Percentiles rank a stretch among this genome's conserved stretches.
phyloP scores from a whole-genome alignment of 768 basidiomycete species.

The Tubosaeta brunneosetosa region DNA sequence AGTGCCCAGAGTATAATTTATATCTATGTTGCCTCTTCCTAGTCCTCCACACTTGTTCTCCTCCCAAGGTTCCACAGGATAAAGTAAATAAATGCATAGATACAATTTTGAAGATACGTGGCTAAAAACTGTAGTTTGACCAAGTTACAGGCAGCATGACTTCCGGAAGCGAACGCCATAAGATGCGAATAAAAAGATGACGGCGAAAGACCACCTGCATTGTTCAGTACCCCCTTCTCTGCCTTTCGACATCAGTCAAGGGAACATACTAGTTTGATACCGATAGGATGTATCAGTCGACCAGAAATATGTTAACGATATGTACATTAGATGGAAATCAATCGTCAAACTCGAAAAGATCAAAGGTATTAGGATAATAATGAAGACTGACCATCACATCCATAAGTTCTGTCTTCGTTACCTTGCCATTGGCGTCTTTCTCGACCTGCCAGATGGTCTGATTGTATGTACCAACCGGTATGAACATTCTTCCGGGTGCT shows the following conservation, averaged over 20 bases:
- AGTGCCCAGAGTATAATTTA: background rate
- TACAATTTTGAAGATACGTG: background rate
- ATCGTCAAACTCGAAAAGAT: conserved; percentile 9
- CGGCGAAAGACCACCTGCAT: too few relatives aligned
- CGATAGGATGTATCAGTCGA: background rate
- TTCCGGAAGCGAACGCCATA: background rate
- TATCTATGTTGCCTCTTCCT: background rate
- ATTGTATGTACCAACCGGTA: conserved; percentile 68
- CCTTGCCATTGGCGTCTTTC: conserved; percentile 65
- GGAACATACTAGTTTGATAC: conserved; percentile 57
- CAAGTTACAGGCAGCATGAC: background rate
- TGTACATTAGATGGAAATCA: background rate
- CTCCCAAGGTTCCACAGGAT: too few relatives aligned
- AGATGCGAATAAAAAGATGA: background rate
- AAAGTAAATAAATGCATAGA: background rate
- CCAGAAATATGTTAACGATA: background rate
- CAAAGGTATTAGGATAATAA: conserved; percentile 3
- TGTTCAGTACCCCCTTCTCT: conserved; percentile 27
- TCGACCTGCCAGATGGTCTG: conserved; percentile 75
- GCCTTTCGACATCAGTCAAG: conserved; percentile 56
- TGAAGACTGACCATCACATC: conserved; percentile 63
- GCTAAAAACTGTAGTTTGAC: too few relatives aligned
- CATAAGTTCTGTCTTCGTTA: conserved; percentile 66
- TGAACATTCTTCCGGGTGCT: conserved; percentile 80
- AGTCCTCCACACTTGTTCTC: too few relatives aligned